Evolutionary conservation across 352 stramenopile genomes (phyloP).

Genomic region (Phytopythium ostracodes): DNA sequence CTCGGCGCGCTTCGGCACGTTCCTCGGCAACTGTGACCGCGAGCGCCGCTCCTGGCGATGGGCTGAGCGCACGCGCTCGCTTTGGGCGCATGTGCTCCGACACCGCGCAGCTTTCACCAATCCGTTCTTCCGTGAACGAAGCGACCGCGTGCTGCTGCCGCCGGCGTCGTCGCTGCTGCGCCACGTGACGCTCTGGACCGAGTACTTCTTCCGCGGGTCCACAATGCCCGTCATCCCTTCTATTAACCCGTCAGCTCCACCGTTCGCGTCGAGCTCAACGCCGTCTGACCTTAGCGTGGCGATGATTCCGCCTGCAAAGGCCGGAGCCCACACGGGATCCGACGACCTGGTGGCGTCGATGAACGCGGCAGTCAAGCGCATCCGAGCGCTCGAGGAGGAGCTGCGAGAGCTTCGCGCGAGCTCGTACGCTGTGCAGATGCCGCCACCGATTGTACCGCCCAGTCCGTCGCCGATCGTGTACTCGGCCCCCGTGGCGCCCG

Average conservation of each 20-base stretch:
- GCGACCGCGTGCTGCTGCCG: conserved; percentile 48
- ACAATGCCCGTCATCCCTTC: conserved; percentile 34
- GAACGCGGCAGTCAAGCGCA: conserved; percentile 39
- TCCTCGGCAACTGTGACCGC: conserved; percentile 86
- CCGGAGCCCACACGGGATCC: neutral
- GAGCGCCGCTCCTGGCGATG: conserved; percentile 55
- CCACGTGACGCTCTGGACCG: conserved; percentile 76
- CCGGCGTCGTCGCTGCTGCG: conserved; percentile 49
- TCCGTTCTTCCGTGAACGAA: conserved; percentile 63
- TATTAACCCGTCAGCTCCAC: conserved; percentile 43
- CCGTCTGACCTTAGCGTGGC: neutral
- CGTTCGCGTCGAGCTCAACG: conserved; percentile 21
- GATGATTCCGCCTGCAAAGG: neutral
- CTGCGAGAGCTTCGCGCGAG: conserved; percentile 17
- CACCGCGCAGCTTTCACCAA: conserved; percentile 49
- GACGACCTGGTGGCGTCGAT: conserved; percentile 64
- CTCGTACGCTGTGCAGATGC: conserved; percentile 8
- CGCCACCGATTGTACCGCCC: conserved; percentile 4
- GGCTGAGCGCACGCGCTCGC: conserved; percentile 52
- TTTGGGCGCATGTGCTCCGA: conserved; percentile 60
- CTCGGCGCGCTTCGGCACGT: conserved; percentile 79
- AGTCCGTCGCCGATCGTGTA: conserved; percentile 9
- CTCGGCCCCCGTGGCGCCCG: neutral
- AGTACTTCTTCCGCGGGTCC: conserved; percentile 71
- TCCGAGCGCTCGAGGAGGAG: conserved; percentile 55